Evolutionary conservation across 768 basidiomycete genomes (phyloP), one percentile per base, ranked within the genome.

Genomic region (Boletus vinaceobasis): DNA sequence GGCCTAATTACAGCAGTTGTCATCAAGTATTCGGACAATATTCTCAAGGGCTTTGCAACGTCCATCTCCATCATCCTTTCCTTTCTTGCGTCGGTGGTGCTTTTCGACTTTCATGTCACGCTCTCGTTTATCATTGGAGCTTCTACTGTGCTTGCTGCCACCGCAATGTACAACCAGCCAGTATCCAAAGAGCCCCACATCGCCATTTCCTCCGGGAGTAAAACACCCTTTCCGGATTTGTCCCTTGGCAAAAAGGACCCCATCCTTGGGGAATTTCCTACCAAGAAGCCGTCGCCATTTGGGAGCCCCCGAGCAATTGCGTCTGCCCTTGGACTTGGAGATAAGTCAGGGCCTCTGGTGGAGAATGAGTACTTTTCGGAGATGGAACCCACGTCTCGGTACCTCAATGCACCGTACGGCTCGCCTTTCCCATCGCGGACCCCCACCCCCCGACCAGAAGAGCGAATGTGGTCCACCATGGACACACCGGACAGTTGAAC

Each of bases 11-110:
- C 96, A 5, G 96, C 97, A 1, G 71, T 98, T 31, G 97, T 98
- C 55, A 98, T 98, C 80, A 93, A 95, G 70, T 96, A 98, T 67
- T 90, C 90, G 52, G 93, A 94, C 72, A 98, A 97, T 69, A 92
- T 91, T 62, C 77, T 92, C 65, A 96, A 97, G 69, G 96, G 96
- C n/a, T 99, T 99, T 65, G 96, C 96, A 5, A 99, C 96, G 2
- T 88, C 86, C 58, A 79, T 98, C 40, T 90, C 89, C 58, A 99
- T 98, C 73, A 85, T 98, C 53, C 75, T 98, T 38, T 95, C 93
- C 48, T 99, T 96, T 83, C 82, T 96, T 55, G 93, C 94, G 2
- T 91, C 88, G 43, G 92, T 98, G 59, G 83, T 82, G 31, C 80
- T 98, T 43, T 99, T 99, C 75, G 81, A 91, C 66, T 97, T 96